Percentiles rank a stretch among this genome's conserved stretches.
Evolutionary conservation across 192 early-diverging fungal species (phyloP).

Genomic region (Coemansia sp.): DNA sequence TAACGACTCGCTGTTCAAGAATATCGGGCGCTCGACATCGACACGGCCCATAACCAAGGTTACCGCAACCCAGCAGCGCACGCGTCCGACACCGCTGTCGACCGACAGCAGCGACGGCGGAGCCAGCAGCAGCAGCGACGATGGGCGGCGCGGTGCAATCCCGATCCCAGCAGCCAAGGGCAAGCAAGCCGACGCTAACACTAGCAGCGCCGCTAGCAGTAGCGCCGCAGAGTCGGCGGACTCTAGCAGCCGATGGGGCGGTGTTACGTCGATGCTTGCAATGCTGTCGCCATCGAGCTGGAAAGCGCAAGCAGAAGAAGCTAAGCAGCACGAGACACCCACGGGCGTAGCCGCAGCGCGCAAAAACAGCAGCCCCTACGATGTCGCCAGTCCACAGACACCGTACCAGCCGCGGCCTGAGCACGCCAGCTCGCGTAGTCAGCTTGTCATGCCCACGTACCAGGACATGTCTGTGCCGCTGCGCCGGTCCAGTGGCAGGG

Average conservation of each 20-base stretch:
- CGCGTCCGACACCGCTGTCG: slow-evolving; percentile 2
- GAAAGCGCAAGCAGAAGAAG: slow-evolving; percentile 27
- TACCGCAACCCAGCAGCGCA: background rate
- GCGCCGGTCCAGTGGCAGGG: slow-evolving; percentile 28
- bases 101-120: slow-evolving; percentile 1
- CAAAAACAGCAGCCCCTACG: slow-evolving; percentile 34
- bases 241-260: slow-evolving; percentile 26
- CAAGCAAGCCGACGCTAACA: background rate
- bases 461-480: slow-evolving; percentile 45
- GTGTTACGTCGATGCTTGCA: slow-evolving; percentile 40
- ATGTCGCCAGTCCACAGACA: slow-evolving; percentile 43
- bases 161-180: slow-evolving; percentile 15
- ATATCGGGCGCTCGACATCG: slow-evolving; percentile 9
- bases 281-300: slow-evolving; percentile 52
- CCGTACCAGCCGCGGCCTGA: slow-evolving; percentile 52
- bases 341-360: background rate
- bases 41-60: background rate
- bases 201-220: background rate
- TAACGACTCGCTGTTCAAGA: slow-evolving; percentile 28
- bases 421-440: slow-evolving; percentile 24
- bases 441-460: slow-evolving; percentile 47
- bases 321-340: slow-evolving; percentile 24
- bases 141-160: slow-evolving; percentile 3
- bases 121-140: slow-evolving; percentile 1
- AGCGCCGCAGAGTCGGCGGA: slow-evolving; percentile 18